A percentile compares a stretch with the other conserved stretches of the same genome.
phyloP scores from a whole-genome alignment of 225 moss, liverwort and hornwort species.

The Sphagnum contortum region DNA sequence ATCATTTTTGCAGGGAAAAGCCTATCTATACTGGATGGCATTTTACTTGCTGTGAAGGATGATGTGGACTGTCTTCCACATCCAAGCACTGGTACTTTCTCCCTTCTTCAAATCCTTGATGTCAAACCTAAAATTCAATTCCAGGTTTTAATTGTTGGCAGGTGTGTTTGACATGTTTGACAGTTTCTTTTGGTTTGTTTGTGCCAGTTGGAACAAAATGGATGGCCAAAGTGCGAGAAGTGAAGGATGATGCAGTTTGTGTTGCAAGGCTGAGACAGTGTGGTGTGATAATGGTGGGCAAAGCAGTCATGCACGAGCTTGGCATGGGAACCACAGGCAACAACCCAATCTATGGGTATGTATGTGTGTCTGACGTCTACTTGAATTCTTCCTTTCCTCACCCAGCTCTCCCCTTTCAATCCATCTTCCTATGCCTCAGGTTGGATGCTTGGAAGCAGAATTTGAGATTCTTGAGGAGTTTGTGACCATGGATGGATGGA shows the following conservation, averaged over 20 bases:
- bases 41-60: slow-evolving; percentile 89
- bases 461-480: no score
- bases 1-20: slow-evolving; percentile 33
- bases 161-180: not conserved
- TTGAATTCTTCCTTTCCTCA: no score
- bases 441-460: no score
- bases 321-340: slow-evolving; percentile 82
- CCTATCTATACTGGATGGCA: slow-evolving; percentile 79
- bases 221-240: slow-evolving; percentile 72
- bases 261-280: slow-evolving; percentile 63
- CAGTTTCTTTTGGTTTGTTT: slow-evolving; percentile 1
- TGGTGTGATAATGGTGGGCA: slow-evolving; percentile 73
- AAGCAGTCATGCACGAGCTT: slow-evolving; percentile 92
- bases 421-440: not conserved
- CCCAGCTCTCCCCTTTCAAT: not conserved
- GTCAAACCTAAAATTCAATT: no score
- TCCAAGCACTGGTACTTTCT: slow-evolving; percentile 66
- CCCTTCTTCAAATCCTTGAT: no score
- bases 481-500: no score
- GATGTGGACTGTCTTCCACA: slow-evolving; percentile 89
- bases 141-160: not conserved
- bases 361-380: not conserved
- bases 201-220: slow-evolving; percentile 72
- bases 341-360: slow-evolving; percentile 78
- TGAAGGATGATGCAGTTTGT: slow-evolving; percentile 69